Evolutionary conservation across 179 eudicot genomes (phyloP).

Genomic region (Corrigiola litoralis): DNA sequence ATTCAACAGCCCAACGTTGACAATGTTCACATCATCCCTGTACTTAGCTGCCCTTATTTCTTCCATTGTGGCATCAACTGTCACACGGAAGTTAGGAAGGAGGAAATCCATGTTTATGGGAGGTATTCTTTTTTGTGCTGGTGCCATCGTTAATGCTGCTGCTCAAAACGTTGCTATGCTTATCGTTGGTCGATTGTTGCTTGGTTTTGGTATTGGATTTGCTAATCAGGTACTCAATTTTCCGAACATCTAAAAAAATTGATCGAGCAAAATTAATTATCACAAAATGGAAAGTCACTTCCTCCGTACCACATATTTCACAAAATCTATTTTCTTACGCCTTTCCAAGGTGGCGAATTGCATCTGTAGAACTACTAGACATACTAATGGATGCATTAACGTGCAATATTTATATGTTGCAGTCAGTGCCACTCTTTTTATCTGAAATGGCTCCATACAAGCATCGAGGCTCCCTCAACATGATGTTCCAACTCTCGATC

Average conservation of each 20-base stretch:
- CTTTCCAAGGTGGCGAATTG: too few species aligned
- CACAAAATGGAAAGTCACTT: too few species aligned
- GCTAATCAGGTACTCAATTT: conserved; percentile 30
- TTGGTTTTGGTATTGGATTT: conserved; percentile 31
- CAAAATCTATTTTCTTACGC: too few species aligned
- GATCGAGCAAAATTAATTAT: too few species aligned
- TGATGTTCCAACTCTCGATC: conserved; percentile 18
- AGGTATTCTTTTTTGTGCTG: conserved; percentile 22
- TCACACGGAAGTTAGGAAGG: conserved; percentile 4
- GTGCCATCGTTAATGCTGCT: conserved; percentile 29
- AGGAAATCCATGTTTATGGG: conserved; percentile 8
- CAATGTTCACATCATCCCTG: conserved; percentile 14
- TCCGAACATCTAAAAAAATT: too few species aligned
- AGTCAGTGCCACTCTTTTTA: conserved; percentile 21
- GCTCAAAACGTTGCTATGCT: conserved; percentile 27
- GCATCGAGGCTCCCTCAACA: conserved; percentile 19
- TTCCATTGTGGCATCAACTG: conserved; percentile 5
- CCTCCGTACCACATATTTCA: too few species aligned
- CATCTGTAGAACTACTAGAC: too few species aligned
- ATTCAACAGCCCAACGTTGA: conserved; percentile 8
- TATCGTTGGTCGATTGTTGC: conserved; percentile 28
- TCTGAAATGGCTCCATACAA: conserved; percentile 22
- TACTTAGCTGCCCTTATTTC: conserved; percentile 8
- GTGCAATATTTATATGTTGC: conserved; percentile 1
- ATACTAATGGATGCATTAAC: too few species aligned